Conservation (phyloP, 805 yeast species). For the Starmerella stellata region DNA sequence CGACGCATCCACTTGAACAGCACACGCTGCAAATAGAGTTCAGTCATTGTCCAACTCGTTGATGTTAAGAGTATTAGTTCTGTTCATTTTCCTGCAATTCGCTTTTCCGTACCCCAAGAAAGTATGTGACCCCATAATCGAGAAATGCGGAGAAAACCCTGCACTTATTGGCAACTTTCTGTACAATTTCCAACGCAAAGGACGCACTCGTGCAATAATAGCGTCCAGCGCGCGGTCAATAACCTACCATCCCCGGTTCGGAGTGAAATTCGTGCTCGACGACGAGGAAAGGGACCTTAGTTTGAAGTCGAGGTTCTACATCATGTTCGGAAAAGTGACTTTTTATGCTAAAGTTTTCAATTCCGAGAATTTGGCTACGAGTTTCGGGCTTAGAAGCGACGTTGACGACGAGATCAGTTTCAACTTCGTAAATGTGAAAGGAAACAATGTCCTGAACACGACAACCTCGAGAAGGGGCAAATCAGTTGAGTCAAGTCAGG, state of each 20-base stretch:
- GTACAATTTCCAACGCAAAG: constrained; percentile 31
- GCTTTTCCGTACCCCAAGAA: too few species aligned
- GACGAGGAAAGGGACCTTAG: constrained; percentile 55
- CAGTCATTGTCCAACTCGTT: too few species aligned
- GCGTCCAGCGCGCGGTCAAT: constrained; percentile 14
- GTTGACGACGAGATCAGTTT: constrained; percentile 79
- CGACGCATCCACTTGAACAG: too few species aligned
- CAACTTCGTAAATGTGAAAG: constrained; percentile 62
- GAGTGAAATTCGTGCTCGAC: constrained; percentile 42
- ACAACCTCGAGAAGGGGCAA: constrained; percentile 63
- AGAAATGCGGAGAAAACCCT: constrained; percentile 22
- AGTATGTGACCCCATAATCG: too few species aligned
- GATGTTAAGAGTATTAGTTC: too few species aligned
- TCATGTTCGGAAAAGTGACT: constrained; percentile 78
- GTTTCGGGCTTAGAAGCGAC: constrained; percentile 64
- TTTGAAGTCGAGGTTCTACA: constrained; percentile 32
- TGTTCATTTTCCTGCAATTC: too few species aligned
- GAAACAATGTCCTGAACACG: constrained; percentile 53
- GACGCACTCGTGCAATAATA: constrained; percentile 20
- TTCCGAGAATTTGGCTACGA: constrained; percentile 65
- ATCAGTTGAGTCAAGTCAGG: not conserved
- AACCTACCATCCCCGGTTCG: constrained; percentile 33
- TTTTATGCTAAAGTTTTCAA: constrained; percentile 51
- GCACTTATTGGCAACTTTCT: constrained; percentile 44
- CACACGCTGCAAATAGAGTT: too few species aligned